Percentiles rank a stretch among this genome's conserved stretches.
phyloP scores from a whole-genome alignment of 176 grass and related monocot genomes.

The Juncus inflexus region DNA sequence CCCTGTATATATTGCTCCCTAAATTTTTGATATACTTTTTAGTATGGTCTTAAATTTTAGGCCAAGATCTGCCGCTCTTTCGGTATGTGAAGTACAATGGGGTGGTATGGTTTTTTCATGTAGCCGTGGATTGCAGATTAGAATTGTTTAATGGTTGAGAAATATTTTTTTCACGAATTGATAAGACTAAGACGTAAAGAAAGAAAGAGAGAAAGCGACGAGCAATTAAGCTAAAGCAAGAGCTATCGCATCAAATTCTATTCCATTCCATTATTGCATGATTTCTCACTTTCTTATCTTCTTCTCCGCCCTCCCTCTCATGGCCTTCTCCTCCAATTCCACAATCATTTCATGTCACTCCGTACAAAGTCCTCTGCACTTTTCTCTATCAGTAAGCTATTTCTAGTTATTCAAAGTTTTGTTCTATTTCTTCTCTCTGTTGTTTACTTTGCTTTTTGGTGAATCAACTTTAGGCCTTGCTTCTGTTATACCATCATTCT shows the following conservation, averaged over 20 bases:
- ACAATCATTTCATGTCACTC: background rate
- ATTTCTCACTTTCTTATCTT: constrained; percentile 1
- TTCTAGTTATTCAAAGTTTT: constrained; percentile 7
- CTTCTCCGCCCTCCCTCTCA: background rate
- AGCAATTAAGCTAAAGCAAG: constrained; percentile 14
- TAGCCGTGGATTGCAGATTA: too few species aligned
- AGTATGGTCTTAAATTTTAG: too few species aligned
- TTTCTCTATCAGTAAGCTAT: too few species aligned
- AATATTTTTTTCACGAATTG: too few species aligned
- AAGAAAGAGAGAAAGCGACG: constrained; percentile 7
- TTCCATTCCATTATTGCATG: background rate
- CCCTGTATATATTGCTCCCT: too few species aligned
- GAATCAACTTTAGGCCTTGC: constrained; percentile 4
- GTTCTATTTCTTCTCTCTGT: background rate
- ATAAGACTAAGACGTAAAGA: background rate
- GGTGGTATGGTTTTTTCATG: too few species aligned
- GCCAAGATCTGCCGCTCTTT: too few species aligned
- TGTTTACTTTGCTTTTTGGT: constrained; percentile 21
- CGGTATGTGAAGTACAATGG: too few species aligned
- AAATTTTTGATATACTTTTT: too few species aligned
- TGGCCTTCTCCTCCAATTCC: background rate
- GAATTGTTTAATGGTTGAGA: too few species aligned
- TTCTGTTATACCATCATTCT: constrained; percentile 9
- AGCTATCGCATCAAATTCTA: constrained; percentile 35
- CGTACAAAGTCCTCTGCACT: too few species aligned